Evolutionary conservation across 2,329 filamentous ascomycete genomes (phyloP).

Genomic region (Fusarium dlaminii): DNA sequence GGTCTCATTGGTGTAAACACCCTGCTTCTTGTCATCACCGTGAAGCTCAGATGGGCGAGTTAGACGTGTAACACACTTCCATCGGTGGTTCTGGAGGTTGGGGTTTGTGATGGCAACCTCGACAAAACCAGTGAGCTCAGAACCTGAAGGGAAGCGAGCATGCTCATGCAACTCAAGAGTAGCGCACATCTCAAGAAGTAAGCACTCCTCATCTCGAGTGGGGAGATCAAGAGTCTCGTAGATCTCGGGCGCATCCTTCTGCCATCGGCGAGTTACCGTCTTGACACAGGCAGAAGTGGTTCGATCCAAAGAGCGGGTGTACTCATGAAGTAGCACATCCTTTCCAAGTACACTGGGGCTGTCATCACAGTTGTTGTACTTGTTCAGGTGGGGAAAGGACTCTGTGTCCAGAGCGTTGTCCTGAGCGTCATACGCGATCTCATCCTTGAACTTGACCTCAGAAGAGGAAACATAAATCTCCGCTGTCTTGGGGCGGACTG

Average conservation of each 20-base stretch:
- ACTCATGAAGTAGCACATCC: conserved; percentile 67
- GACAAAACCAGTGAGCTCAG: conserved; percentile 67
- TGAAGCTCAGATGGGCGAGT: conserved; percentile 66
- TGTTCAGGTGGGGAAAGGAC: conserved; percentile 66
- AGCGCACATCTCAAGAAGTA: conserved; percentile 70
- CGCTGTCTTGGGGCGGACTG: conserved; percentile 65
- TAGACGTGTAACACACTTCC: conserved; percentile 69
- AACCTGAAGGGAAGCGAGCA: conserved; percentile 66
- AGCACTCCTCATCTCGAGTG: conserved; percentile 60
- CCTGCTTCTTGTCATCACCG: conserved; percentile 53
- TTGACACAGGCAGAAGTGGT: conserved; percentile 65
- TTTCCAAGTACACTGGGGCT: conserved; percentile 60
- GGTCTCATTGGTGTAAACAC: conserved; percentile 60
- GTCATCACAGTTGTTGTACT: conserved; percentile 63
- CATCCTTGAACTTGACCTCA: conserved; percentile 61
- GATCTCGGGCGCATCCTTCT: conserved; percentile 66
- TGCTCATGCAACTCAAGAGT: conserved; percentile 68
- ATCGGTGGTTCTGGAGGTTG: conserved; percentile 64
- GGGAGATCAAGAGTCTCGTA: conserved; percentile 61
- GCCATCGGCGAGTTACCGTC: conserved; percentile 65
- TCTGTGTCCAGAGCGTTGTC: conserved; percentile 54
- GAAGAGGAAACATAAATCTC: conserved; percentile 68
- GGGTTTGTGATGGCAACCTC: conserved; percentile 67
- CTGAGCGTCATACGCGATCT: conserved; percentile 56
- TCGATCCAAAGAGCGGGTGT: conserved; percentile 64